A percentile compares a stretch with the other conserved stretches of the same genome.
These are phyloP conservation scores for Cymodocea nodosa DNA, from an alignment of 116 monocot genomes.

Conservation along the genomic window DNA sequence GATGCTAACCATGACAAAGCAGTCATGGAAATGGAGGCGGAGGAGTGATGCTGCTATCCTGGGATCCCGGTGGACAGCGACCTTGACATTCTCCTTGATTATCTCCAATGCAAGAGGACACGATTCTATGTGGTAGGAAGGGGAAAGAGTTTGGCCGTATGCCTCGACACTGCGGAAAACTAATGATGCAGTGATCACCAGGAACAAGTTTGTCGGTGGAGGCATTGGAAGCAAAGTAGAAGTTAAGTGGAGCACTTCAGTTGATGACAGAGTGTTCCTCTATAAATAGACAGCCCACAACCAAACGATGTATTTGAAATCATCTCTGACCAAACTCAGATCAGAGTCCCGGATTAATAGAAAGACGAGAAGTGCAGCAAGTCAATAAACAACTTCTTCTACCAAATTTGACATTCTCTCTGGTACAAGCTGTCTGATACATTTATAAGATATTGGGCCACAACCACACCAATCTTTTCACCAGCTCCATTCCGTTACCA, in stretches of 20 bases:
- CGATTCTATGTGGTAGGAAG: constrained; percentile 31
- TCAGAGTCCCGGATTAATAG: not conserved
- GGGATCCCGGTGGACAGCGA: constrained; percentile 25
- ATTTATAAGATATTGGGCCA: not conserved
- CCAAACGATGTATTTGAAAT: not conserved
- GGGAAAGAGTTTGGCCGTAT: constrained; percentile 13
- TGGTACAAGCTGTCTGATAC: not conserved
- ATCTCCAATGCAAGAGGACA: constrained; percentile 42
- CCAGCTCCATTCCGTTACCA: not conserved
- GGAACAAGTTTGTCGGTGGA: not conserved
- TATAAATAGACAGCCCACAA: too few species aligned
- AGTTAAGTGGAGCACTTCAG: not conserved
- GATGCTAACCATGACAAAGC: constrained; percentile 39
- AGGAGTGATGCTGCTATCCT: constrained; percentile 37
- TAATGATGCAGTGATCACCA: not conserved
- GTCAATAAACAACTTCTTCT: not conserved
- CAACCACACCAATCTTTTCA: not conserved
- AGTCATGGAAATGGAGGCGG: constrained; percentile 69
- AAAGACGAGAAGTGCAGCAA: not conserved
- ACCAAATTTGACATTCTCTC: not conserved
- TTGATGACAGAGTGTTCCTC: too few species aligned
- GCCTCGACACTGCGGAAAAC: not conserved
- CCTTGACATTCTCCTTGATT: constrained; percentile 22
- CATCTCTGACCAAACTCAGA: not conserved
- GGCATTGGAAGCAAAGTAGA: not conserved